phyloP scores from a whole-genome alignment of 2,329 filamentous ascomycete species.

The Gnomoniopsis smithogilvyi region DNA sequence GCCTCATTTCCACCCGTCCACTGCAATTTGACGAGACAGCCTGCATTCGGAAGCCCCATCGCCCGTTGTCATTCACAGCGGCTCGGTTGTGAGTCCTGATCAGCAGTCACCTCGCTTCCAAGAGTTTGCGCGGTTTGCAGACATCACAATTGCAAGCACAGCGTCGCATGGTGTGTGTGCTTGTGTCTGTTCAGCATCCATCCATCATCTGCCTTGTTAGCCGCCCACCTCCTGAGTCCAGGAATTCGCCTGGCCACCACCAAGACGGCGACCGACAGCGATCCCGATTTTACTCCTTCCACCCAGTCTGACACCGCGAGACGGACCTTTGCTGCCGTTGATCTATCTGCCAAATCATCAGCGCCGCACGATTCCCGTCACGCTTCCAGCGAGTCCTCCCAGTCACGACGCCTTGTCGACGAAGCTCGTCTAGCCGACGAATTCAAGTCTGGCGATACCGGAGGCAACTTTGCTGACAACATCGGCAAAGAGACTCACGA shows the following conservation, averaged over 20 bases:
- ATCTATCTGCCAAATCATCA: constrained; percentile 46
- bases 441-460: constrained; percentile 19
- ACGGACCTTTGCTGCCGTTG: constrained; percentile 16
- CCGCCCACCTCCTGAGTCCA: not conserved
- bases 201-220: not conserved
- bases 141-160: not conserved
- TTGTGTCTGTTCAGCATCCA: not conserved
- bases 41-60: not conserved
- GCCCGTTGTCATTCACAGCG: not conserved
- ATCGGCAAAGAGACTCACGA: constrained; percentile 25
- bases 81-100: not conserved
- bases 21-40: constrained; percentile 6
- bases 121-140: not conserved
- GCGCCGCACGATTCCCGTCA: constrained; percentile 39
- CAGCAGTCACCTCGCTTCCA: not conserved
- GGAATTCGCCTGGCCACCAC: not conserved
- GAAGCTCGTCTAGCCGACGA: constrained; percentile 26
- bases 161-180: not conserved
- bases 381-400: constrained; percentile 40
- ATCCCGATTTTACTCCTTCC: not conserved
- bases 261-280: not conserved
- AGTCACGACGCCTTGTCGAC: constrained; percentile 27
- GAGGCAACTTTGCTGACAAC: constrained; percentile 27
- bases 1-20: constrained; percentile 5
- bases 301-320: constrained; percentile 8